Percentiles rank a stretch among this genome's conserved stretches.
Evolutionary conservation across 768 basidiomycete species (phyloP).

Genomic region (Mycena leptocephala): DNA sequence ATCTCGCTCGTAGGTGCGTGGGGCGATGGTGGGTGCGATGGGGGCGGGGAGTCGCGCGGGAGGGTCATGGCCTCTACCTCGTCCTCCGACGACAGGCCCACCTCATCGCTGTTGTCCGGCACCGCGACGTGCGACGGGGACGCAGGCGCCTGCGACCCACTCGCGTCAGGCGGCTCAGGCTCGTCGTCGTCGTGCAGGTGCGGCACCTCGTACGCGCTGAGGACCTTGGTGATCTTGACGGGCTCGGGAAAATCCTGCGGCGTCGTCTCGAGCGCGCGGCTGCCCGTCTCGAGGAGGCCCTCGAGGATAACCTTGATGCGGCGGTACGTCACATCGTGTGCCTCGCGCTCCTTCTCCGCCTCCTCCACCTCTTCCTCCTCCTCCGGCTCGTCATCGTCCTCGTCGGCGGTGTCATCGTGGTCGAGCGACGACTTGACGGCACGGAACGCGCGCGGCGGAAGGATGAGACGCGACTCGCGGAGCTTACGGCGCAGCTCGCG

Average conservation of each 20-base stretch:
- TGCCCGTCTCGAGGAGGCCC: constrained; percentile 70
- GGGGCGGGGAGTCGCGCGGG: constrained; percentile 40
- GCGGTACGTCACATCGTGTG: constrained; percentile 72
- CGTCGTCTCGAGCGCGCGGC: constrained; percentile 73
- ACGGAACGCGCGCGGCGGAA: constrained; percentile 77
- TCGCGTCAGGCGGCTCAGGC: constrained; percentile 38
- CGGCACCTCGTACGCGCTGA: constrained; percentile 79
- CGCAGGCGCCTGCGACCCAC: constrained; percentile 29
- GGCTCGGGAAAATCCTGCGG: constrained; percentile 66
- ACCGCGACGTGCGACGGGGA: constrained; percentile 42
- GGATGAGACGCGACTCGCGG: constrained; percentile 84
- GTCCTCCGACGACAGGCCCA: constrained; percentile 51
- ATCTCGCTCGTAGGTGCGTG: constrained; percentile 52
- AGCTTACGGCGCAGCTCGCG: constrained; percentile 87
- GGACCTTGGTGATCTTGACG: constrained; percentile 73
- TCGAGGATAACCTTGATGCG: constrained; percentile 80
- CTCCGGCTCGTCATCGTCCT: constrained; percentile 62
- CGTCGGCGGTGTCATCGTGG: constrained; percentile 62
- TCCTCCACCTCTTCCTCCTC: constrained; percentile 59
- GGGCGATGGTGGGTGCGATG: constrained; percentile 46
- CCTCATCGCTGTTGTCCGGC: constrained; percentile 36
- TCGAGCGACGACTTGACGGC: constrained; percentile 69
- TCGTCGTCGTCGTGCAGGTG: constrained; percentile 49
- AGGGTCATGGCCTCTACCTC: constrained; percentile 61
- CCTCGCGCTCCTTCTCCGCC: constrained; percentile 48